Percentiles rank a stretch among this genome's conserved stretches.
Evolutionary conservation across 148 eudicot species (phyloP).

Genomic region (Camellia granthamiana): DNA sequence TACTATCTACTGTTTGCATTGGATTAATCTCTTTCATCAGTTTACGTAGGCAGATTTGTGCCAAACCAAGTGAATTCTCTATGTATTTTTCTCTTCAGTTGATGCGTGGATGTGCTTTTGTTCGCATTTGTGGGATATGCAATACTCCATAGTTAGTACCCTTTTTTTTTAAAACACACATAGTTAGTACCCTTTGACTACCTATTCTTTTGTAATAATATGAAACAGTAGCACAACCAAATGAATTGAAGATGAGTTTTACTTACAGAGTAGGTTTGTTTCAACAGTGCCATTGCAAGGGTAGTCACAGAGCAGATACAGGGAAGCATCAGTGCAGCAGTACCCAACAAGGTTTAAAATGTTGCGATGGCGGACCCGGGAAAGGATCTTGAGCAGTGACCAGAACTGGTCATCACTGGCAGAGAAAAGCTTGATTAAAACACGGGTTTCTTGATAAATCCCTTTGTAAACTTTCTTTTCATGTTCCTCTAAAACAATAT

Average conservation of each 20-base stretch:
- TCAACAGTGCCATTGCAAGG: conserved; percentile 16
- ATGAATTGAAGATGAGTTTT: not conserved
- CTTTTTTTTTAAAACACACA: too few species aligned
- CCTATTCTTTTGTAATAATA: too few species aligned
- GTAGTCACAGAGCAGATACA: conserved; percentile 14
- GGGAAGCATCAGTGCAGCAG: conserved; percentile 5
- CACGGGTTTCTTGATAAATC: conserved; percentile 16
- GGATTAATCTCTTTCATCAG: too few species aligned
- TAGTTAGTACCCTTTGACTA: too few species aligned
- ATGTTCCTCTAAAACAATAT: not conserved
- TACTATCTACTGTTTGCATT: too few species aligned
- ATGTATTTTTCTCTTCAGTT: too few species aligned
- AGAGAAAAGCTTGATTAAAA: conserved; percentile 9
- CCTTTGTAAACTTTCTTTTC: conserved; percentile 2
- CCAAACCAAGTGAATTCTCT: too few species aligned
- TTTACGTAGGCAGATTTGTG: too few species aligned
- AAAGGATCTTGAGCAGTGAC: conserved; percentile 18
- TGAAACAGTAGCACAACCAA: too few species aligned
- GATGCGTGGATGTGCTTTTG: too few species aligned
- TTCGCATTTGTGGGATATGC: too few species aligned
- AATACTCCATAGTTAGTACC: too few species aligned
- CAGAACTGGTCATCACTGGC: conserved; percentile 8
- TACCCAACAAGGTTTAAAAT: conserved; percentile 22
- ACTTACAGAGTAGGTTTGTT: conserved; percentile 14
- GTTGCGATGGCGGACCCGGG: conserved; percentile 19